Evolutionary conservation across 164 flowering plant species (phyloP), one percentile per base, ranked within the genome.

Genomic region (Buxus sempervirens): DNA sequence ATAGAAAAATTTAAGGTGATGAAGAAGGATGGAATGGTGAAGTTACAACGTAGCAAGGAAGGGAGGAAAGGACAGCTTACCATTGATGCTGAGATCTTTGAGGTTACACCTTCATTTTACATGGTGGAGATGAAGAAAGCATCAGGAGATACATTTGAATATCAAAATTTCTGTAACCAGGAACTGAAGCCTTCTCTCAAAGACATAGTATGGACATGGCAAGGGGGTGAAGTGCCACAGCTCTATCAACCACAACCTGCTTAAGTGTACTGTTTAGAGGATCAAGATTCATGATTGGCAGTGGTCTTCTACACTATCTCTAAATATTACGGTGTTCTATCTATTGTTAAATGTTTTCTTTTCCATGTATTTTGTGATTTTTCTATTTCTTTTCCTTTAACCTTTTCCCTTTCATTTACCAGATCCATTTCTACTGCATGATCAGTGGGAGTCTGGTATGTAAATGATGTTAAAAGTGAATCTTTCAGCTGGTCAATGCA

Each of bases 71-170:
- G 86, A 14, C 76, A 72, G 19, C 67, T 85, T n/a, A 72, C 71
- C 24, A 85, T 83, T 23, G 80, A 79, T 42, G 82, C 86, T 5
- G 86, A 85, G 75, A 84, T 84, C 15, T 84, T 82, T 21, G 86
- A 82, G 73, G 73, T 82, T 0, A 69, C 85, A 1, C 84, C 85
- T 27, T 63, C 82, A 26, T 74, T 79, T 42, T 74, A 72, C 56
- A 57, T 82, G 66, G 80, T 84, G 63, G 88, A 84, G 68, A 72
- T 84, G 71, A 84, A 76, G 72, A 80, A 80, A 68, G 32, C 56
- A 15, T 63, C 82, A 0, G 85, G 85, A 0, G 85, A 84, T 58
- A 80, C 88, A 9, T 13, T 80, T 62, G 88, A 84, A 67, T 84
- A 84, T 64, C 62, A 73, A 55, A 63, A 77, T 21, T 82, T 84